These are phyloP conservation scores for Aspergillus spinulosporus DNA, from an alignment of 2,329 filamentous ascomycete genomes.

Conservation along the genomic window DNA sequence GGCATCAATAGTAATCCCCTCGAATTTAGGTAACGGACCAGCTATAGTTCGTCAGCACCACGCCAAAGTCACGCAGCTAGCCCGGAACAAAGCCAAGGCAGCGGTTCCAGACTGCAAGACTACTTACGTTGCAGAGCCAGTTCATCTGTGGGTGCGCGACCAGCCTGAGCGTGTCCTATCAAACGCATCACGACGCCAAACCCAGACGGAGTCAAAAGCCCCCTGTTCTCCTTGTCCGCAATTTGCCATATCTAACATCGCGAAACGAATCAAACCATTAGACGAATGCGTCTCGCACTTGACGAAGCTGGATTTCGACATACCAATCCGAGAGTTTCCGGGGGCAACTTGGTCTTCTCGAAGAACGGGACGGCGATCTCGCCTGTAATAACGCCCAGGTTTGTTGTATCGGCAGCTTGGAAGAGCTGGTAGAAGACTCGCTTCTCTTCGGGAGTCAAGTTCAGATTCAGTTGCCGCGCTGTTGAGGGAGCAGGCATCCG, in stretches of 20 bases:
- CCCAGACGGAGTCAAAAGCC: slow-evolving; percentile 85
- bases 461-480: slow-evolving; percentile 65
- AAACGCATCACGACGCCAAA: slow-evolving; percentile 91
- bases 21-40: slow-evolving; percentile 86
- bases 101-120: background rate
- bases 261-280: slow-evolving; percentile 11
- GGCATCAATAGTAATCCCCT: slow-evolving; percentile 63
- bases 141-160: slow-evolving; percentile 75
- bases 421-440: slow-evolving; percentile 91
- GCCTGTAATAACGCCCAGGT: slow-evolving; percentile 89
- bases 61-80: background rate
- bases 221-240: slow-evolving; percentile 93
- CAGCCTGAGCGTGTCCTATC: slow-evolving; percentile 92
- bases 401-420: slow-evolving; percentile 86
- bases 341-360: slow-evolving; percentile 87
- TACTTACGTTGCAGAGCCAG: slow-evolving; percentile 72
- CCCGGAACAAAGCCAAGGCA: background rate
- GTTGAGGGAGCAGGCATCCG: slow-evolving; percentile 22
- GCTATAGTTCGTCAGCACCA: slow-evolving; percentile 40
- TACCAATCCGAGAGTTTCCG: slow-evolving; percentile 83
- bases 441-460: slow-evolving; percentile 89
- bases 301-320: slow-evolving; percentile 33
- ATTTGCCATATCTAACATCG: slow-evolving; percentile 92
- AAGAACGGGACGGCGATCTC: slow-evolving; percentile 98
- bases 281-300: background rate